Evolutionary conservation across 2,329 filamentous ascomycete genomes (phyloP).

Genomic region (Hypoxylon sp.): DNA sequence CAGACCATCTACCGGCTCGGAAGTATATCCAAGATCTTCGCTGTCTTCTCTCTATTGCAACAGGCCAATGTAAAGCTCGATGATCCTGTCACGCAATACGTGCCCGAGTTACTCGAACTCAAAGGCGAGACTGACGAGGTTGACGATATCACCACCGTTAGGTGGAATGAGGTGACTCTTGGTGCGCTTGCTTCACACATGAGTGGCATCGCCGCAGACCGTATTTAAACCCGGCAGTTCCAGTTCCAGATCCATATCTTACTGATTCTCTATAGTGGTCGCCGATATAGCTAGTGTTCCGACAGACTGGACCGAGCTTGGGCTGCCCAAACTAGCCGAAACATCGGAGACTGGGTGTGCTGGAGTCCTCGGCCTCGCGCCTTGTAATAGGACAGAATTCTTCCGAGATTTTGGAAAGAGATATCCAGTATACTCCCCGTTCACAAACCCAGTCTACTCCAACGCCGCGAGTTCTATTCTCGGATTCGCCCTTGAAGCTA

Average conservation of each 20-base stretch:
- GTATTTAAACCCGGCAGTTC: slow-evolving; percentile 24
- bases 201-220: slow-evolving; percentile 46
- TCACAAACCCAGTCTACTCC: slow-evolving; percentile 48
- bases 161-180: slow-evolving; percentile 47
- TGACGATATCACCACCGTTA: slow-evolving; percentile 46
- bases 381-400: slow-evolving; percentile 46
- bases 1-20: slow-evolving; percentile 55
- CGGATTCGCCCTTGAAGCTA: slow-evolving; percentile 45
- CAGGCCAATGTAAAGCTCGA: slow-evolving; percentile 42
- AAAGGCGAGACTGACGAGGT: slow-evolving; percentile 40
- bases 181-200: slow-evolving; percentile 48
- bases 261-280: slow-evolving; percentile 42
- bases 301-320: slow-evolving; percentile 42
- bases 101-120: slow-evolving; percentile 47
- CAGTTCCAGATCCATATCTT: not conserved
- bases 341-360: slow-evolving; percentile 45
- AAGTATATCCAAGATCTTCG: slow-evolving; percentile 55
- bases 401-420: slow-evolving; percentile 50
- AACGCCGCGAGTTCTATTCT: slow-evolving; percentile 47
- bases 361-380: slow-evolving; percentile 45
- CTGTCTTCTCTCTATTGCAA: slow-evolving; percentile 44
- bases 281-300: slow-evolving; percentile 44
- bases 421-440: slow-evolving; percentile 47
- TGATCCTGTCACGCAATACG: slow-evolving; percentile 45
- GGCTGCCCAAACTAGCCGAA: slow-evolving; percentile 42